Evolutionary conservation across 345 rosid species (phyloP).

Genomic region (Orychophragmus violaceus): DNA sequence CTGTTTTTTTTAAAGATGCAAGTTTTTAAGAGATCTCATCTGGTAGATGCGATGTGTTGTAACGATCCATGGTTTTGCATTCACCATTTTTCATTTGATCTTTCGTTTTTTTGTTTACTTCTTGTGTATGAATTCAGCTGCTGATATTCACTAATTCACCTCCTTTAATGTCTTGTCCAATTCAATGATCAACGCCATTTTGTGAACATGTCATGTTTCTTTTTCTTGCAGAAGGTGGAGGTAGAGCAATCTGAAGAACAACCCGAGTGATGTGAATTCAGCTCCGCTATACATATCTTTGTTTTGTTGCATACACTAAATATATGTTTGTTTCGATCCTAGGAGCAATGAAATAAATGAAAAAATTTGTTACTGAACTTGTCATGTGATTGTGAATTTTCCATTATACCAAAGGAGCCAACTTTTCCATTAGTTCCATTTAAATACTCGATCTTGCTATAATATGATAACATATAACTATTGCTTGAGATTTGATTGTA

Average conservation of each 20-base stretch:
- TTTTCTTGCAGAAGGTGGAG: constrained; percentile 21
- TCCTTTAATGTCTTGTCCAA: not conserved
- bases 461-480: too few species aligned
- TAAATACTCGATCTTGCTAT: too few species aligned
- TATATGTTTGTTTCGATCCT: constrained; percentile 13
- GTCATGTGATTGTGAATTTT: not conserved
- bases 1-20: not conserved
- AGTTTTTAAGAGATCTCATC: not conserved
- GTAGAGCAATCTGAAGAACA: constrained; percentile 24
- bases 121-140: not conserved
- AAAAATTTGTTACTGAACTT: not conserved
- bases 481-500: not conserved
- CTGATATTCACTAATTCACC: not conserved
- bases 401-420: not conserved
- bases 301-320: constrained; percentile 6
- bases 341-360: constrained; percentile 17
- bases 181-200: too few species aligned
- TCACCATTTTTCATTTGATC: not conserved
- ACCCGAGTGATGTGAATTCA: not conserved
- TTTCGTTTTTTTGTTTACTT: not conserved
- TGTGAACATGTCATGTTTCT: too few species aligned
- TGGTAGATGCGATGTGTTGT: not conserved
- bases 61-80: not conserved
- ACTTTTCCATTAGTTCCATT: not conserved
- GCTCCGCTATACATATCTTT: too few species aligned